Evolutionary conservation across 805 yeast genomes (phyloP), one percentile per base, ranked within the genome.

Genomic region (Hanseniaspora thailandica): DNA sequence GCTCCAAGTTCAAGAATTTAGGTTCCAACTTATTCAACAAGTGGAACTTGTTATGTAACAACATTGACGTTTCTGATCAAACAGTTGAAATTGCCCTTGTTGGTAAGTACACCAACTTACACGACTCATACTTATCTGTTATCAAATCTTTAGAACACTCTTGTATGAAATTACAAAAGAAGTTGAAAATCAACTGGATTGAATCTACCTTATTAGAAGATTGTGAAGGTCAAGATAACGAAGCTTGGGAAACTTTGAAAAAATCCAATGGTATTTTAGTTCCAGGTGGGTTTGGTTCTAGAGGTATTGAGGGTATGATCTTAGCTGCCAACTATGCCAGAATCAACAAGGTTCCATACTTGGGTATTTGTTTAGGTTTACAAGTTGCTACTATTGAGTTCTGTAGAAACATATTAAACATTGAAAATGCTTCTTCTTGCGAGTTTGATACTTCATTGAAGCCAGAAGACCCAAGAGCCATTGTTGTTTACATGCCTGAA

Each of bases 221-320:
- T 39, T 82, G 78, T 57, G 71, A 81, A 43, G 81, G 80, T 66
- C 78, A 79, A 62, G 89, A 84, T 74, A 96, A 90, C 69, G 83
- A 84, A 69, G 96, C 97, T 51, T 93, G 98, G 99, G 90, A 87
- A 63, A 73, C 76, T 60, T 81, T 93, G 59, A 86, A 95, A 67
- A 80, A 84, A 62, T 96, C 97, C 25, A 96, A 93, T 69, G 97
- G 98, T 69, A 84, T 93, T 58, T 76, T 93, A 56, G 96, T 93
- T 55, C 98, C 99, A 38, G 99, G 99, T 66, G 99, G 99, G 1
- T 93, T 93, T 65, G 99, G 99, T 56, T 71, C 80, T 47, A 83
- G 99, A 69, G 99, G 99, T 71, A 86, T 87, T 56, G 97, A 93
- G 71, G 99, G 98, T 62, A 93, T 93, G 99, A 76, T 93, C 66